phyloP scores from a whole-genome alignment of 768 basidiomycete species.

The Heimioporus sp. region DNA sequence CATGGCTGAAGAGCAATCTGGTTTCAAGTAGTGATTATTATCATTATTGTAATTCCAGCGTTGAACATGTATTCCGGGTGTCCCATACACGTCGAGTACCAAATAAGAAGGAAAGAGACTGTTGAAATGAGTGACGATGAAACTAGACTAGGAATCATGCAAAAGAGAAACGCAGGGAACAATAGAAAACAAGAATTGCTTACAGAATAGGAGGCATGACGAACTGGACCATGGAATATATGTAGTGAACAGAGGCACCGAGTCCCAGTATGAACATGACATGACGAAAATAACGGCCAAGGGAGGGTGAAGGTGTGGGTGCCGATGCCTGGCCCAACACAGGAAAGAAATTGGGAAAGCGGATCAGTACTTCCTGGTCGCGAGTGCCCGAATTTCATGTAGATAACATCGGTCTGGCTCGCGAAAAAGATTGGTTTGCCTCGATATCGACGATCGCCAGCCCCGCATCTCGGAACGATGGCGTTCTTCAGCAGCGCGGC shows the following conservation, averaged over 20 bases:
- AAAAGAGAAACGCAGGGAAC: constrained; percentile 22
- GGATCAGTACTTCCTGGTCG: constrained; percentile 75
- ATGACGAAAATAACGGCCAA: constrained; percentile 3
- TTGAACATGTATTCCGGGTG: constrained; percentile 35
- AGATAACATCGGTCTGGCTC: constrained; percentile 63
- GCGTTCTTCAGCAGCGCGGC: constrained; percentile 75
- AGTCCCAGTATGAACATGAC: constrained; percentile 24
- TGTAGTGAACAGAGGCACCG: constrained; percentile 17
- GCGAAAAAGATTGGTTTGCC: constrained; percentile 19
- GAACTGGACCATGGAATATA: constrained; percentile 19
- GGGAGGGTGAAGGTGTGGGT: not conserved
- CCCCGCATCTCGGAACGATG: constrained; percentile 84
- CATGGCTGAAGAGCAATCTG: not conserved
- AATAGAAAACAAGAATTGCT: constrained; percentile 27
- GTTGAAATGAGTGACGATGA: constrained; percentile 21
- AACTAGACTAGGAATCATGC: constrained; percentile 28
- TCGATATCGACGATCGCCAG: constrained; percentile 47
- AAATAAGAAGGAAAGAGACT: constrained; percentile 8
- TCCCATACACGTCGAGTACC: constrained; percentile 37
- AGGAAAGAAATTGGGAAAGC: not conserved
- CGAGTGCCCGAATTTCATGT: constrained; percentile 81
- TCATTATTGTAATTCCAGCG: constrained; percentile 20
- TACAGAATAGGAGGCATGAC: constrained; percentile 27
- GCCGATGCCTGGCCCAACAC: not conserved
- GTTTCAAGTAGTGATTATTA: constrained; percentile 10